Evolutionary conservation across 2,329 filamentous ascomycete genomes (phyloP), one percentile per base, ranked within the genome.

Genomic region (Teratosphaeria zuluensis): DNA sequence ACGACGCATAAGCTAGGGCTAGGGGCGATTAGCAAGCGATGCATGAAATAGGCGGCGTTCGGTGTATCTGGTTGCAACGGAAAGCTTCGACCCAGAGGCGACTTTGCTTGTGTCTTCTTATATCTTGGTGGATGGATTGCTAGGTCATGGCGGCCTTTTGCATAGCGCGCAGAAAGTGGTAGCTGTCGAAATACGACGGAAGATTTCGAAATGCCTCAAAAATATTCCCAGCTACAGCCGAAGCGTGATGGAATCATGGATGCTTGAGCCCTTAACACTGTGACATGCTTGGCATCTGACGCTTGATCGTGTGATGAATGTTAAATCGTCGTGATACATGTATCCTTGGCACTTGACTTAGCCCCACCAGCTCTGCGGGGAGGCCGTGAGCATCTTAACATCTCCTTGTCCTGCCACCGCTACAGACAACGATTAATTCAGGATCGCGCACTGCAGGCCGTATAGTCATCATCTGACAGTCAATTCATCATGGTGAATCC

Each of bases 401-500:
- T 28, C 24, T 28, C 24, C 24, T 28, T 4, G 24, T 28, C 24
- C 24, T 28, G 24, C 4, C 24, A 28, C 4, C 24, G 24, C 24
- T 28, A 28, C 24, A 28, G 24, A 28, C 24, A 28, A 2, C 24
- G 24, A 28, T 4, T 4, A 28, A 28, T 28, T 4, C 35, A 42
- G n/a, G 5, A 14, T 42, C 35, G n/a, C 4, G 12, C 8, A 42
- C 16, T 16, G 12, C 35, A 42, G 11, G n/a, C 4, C 11, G 35
- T 16, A 14, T 16, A 42, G 35, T 11, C n/a, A 12, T 12, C n/a
- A 16, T 11, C n/a, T 14, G n/a, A 16, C 35, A 42, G n/a, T 16
- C 33, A n/a, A 5, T 21, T 57, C 69, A 76, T 63, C 65, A 94
- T 95, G 90, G 89, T 90, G 63, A 75, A 94, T 78, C 85, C 92